Conservation (phyloP, 108 stramenopile genomes). For the Cyclotella choctawhatcheeana region DNA sequence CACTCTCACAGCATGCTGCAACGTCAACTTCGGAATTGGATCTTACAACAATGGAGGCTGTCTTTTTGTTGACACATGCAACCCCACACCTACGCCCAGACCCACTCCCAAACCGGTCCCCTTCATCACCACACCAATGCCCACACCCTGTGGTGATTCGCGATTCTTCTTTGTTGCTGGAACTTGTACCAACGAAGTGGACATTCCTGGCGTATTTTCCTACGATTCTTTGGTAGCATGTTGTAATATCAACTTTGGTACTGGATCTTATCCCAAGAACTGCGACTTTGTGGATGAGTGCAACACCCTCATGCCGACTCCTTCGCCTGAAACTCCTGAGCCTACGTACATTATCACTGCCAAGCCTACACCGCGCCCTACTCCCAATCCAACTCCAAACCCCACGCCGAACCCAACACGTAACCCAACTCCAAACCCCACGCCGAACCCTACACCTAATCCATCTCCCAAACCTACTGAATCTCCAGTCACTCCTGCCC, state of each 20-base stretch:
- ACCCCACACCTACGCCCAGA: background rate
- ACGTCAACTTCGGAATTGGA: constrained; percentile 2
- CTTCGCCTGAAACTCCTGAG: background rate
- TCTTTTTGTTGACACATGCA: background rate
- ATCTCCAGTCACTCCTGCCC: constrained; percentile 1
- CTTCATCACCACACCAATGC: too few species aligned
- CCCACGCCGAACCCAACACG: background rate
- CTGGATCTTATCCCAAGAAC: background rate
- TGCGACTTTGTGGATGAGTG: constrained; percentile 15
- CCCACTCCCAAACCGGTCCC: too few species aligned
- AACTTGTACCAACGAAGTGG: constrained; percentile 6
- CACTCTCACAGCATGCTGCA: background rate
- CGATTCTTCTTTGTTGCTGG: constrained; percentile 3
- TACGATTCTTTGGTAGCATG: background rate
- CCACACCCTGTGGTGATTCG: background rate
- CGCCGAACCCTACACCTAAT: constrained; percentile 2
- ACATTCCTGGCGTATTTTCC: background rate
- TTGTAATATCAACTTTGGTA: constrained; percentile 14
- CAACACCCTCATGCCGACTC: background rate
- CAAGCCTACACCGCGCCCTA: background rate
- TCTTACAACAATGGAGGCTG: background rate
- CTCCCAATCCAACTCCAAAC: background rate
- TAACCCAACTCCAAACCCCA: background rate
- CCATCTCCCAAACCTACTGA: background rate
- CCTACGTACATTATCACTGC: background rate